Base-by-base conservation (phyloP, 805 yeast species). In the Tetrapisispora phaffii region DNA sequence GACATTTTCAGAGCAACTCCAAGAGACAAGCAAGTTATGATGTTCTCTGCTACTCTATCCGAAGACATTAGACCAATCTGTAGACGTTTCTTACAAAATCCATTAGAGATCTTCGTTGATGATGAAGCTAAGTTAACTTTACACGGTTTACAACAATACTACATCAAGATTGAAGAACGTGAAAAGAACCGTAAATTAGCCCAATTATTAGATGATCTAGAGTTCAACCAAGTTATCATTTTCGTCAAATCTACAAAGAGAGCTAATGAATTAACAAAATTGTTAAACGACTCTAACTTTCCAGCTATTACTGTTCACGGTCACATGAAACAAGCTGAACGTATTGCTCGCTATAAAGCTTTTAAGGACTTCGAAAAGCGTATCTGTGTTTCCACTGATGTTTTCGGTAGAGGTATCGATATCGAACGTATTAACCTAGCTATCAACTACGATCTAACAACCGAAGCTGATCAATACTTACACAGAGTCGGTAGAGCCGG, bases 401-500 rank as follows among this genome's bases (percentile, higher is more conserved):
- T 90, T 44, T 90, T 90, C 55, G 98, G 98, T 65, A 88, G 98
- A 77, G 98, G 98, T 75, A 93, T 90, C 61, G 98, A 90, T 78
- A 90, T 90, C 57, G 98, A 90, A 77, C 87, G 98, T 74, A 90
- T 90, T 71, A 90, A 90, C 72, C 73, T 90, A 67, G 98, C 98
- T 50, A 88, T 90, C 75, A 93, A 90, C 76, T 90, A 90, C 70
- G 98, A 90, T 71, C 73, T 90, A 74, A 96, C 98, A 58, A 74
- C 70, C 54, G 97, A 89, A 73, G 96, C 97, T 53, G 97, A 90
- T 70, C 97, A 93, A 71, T 90, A 93, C 71, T 79, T 90, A 66
- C 98, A 90, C 75, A 87, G 98, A 75, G 98, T 90, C 52, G 98
- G 98, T 65, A 88, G 98, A 80, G 98, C 98, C 56, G 98, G 98